Conservation (phyloP, 306 rosid genomes). For the Delonix regia region DNA sequence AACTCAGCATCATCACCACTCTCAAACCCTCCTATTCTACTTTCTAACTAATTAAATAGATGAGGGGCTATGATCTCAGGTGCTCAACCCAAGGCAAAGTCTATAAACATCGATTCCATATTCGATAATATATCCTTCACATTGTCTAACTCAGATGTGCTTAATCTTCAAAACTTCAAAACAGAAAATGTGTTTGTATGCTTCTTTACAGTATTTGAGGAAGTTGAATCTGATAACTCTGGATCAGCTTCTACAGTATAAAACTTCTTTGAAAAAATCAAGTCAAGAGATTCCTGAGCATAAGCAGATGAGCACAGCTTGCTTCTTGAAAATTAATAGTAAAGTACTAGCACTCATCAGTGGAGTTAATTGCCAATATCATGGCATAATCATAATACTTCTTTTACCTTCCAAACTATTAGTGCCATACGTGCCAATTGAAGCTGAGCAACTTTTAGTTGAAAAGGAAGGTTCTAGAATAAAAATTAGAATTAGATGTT, state of each 20-base stretch:
- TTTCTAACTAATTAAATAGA: conserved; percentile 67
- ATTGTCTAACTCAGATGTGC: conserved; percentile 59
- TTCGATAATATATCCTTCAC: conserved; percentile 58
- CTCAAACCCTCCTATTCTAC: conserved; percentile 46
- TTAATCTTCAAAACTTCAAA: conserved; percentile 21
- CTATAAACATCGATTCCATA: conserved; percentile 65
- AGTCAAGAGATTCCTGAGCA: conserved; percentile 48
- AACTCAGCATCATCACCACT: conserved; percentile 41
- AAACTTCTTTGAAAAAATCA: conserved; percentile 48
- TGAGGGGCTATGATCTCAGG: conserved; percentile 61
- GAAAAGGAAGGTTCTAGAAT: conserved; percentile 74
- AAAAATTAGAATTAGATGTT: conserved; percentile 74
- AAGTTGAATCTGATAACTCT: conserved; percentile 70
- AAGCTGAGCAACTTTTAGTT: conserved; percentile 62
- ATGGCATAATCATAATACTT: neutral
- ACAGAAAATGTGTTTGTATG: conserved; percentile 5
- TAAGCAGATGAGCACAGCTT: conserved; percentile 55
- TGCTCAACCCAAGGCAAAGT: conserved; percentile 59
- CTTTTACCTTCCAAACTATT: conserved; percentile 58
- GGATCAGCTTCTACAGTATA: conserved; percentile 45
- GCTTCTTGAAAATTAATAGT: conserved; percentile 55
- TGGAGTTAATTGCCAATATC: neutral
- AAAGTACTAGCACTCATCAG: neutral
- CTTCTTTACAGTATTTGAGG: conserved; percentile 49
- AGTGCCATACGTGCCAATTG: conserved; percentile 53